Percentiles rank a stretch among this genome's conserved stretches.
Evolutionary conservation across 202 grass and related monocot species (phyloP).

Genomic region (Carex arenaria): DNA sequence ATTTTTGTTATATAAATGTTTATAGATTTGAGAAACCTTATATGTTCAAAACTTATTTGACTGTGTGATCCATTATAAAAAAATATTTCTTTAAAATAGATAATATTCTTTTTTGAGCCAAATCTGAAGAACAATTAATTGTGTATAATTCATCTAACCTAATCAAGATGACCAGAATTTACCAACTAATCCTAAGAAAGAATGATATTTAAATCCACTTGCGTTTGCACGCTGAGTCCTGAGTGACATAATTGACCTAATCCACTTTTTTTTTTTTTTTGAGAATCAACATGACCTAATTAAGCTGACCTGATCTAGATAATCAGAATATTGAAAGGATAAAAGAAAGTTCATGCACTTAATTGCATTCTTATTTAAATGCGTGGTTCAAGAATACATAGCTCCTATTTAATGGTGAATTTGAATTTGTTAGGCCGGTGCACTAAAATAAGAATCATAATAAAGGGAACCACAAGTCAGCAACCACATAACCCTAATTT

Average conservation of each 20-base stretch:
- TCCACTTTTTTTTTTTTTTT: too few relatives aligned
- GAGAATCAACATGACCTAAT: neutral
- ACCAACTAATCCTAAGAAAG: neutral
- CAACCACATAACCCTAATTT: neutral
- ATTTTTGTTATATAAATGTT: too few relatives aligned
- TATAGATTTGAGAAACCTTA: too few relatives aligned
- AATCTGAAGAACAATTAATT: neutral
- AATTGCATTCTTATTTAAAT: neutral
- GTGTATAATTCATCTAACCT: neutral
- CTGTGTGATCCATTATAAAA: too few relatives aligned
- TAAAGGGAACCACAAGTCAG: neutral
- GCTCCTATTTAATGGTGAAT: neutral
- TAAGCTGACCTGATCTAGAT: neutral
- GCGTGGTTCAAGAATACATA: neutral
- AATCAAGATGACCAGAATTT: neutral
- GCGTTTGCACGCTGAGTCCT: neutral
- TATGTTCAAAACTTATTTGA: too few relatives aligned
- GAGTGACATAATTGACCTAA: too few relatives aligned
- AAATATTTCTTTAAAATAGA: too few relatives aligned
- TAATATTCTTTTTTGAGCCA: too few relatives aligned
- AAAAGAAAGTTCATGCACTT: neutral
- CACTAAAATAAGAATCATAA: neutral
- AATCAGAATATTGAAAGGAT: neutral
- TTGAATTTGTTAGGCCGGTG: neutral
- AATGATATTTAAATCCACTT: neutral